Base-by-base conservation (phyloP, 768 basidiomycete species). In the Lactarius sp. region DNA sequence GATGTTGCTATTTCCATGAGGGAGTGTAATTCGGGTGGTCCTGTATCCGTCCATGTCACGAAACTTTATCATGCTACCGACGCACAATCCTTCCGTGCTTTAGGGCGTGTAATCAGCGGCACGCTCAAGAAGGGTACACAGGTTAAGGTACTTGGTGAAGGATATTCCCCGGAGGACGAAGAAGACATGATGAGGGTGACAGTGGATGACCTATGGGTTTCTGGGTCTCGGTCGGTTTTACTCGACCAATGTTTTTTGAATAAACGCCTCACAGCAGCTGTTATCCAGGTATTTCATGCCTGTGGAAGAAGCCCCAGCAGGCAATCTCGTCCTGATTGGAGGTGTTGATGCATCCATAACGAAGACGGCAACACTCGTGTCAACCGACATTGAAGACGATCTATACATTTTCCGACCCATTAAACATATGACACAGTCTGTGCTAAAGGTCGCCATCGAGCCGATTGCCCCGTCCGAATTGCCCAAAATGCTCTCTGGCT, bases 131-230 rank as follows among this genome's bases (percentile, higher is more conserved):
- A 88, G 69, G 94, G 94, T 13, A 81, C 84, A 80, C 79, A 86
- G 39, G 80, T 99, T 66, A 98, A 97, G 77, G 95, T 98, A n/a
- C 79, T 99, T 7, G 97, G 97, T 61, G 97, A 98, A 73, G 94
- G 94, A 0, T 99, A 95, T 74, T 96, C 94, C 14, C 91, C 92
- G n/a, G 96, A 98, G 70, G 97, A 99, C 68, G 96, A 98, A 77
- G 97, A 99, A 76, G 97, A 99, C 71, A 96, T 98, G 94, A 83
- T 90, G 73, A 86, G 85, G 65, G 85, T 84, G 14, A 82, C 78
- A 2, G 83, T 97, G 3, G 95, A 98, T 68, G 88, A 88, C 65
- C 78, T 98, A 18, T 92, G 94, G 92, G 85, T 98, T 61, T 85
- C 84, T 71, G 90, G 98, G 79, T 85, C 96, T 16, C 82, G 96